phyloP scores from a whole-genome alignment of 2,329 filamentous ascomycete genomes.

The Fusarium drepaniforme region DNA sequence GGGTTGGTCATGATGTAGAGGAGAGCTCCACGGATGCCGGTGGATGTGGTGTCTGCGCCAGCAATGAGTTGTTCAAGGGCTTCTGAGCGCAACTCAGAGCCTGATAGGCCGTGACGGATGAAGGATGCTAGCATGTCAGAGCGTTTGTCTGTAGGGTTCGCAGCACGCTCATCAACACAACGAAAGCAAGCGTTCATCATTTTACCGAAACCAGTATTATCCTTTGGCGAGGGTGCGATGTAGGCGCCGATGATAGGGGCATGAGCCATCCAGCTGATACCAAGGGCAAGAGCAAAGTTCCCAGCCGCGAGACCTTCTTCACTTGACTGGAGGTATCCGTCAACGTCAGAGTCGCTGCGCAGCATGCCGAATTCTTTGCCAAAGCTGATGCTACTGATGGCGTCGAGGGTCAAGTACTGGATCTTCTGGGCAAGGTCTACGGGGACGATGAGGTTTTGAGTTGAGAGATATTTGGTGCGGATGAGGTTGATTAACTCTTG shows the following conservation, averaged over 20 bases:
- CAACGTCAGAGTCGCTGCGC: slow-evolving; percentile 57
- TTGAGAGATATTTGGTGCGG: slow-evolving; percentile 56
- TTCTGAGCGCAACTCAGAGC: slow-evolving; percentile 50
- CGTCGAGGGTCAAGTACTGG: slow-evolving; percentile 66
- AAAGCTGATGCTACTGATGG: slow-evolving; percentile 63
- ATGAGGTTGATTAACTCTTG: slow-evolving; percentile 59
- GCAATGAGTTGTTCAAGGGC: slow-evolving; percentile 51
- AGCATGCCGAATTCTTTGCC: slow-evolving; percentile 64
- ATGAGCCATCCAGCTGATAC: slow-evolving; percentile 46
- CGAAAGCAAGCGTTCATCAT: slow-evolving; percentile 49
- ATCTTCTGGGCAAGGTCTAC: slow-evolving; percentile 62
- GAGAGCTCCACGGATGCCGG: slow-evolving; percentile 58
- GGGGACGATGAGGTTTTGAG: slow-evolving; percentile 38
- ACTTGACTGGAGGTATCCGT: slow-evolving; percentile 52
- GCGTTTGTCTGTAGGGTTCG: slow-evolving; percentile 40
- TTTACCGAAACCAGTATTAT: slow-evolving; percentile 49
- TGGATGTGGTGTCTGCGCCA: slow-evolving; percentile 54
- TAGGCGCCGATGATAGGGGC: slow-evolving; percentile 44
- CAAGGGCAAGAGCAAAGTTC: slow-evolving; percentile 44
- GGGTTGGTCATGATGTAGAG: slow-evolving; percentile 65
- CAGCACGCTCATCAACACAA: slow-evolving; percentile 42
- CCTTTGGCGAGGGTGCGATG: slow-evolving; percentile 44
- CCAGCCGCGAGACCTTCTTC: slow-evolving; percentile 49
- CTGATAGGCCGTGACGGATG: slow-evolving; percentile 52
- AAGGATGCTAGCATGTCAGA: slow-evolving; percentile 58